Evolutionary conservation across 257 asterid species (phyloP), one percentile per base, ranked within the genome.

Genomic region (Primulina huaijiensis): DNA sequence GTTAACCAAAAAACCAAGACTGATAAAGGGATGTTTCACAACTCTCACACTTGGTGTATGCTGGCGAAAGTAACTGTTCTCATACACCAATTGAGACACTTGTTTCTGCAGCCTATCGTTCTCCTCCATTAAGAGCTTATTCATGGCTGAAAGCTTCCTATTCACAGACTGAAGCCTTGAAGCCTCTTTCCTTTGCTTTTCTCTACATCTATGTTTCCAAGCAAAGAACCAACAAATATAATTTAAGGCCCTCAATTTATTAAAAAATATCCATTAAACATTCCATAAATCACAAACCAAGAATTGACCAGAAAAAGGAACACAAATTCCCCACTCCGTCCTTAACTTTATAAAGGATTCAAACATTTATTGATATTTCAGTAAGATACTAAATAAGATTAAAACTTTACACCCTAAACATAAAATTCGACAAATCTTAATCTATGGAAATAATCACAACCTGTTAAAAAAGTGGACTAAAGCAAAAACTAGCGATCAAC

Each of bases 81-180:
- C 94, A 70, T 85, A 87, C 72, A 90, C 97, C 81, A 90, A 76
- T 20, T 90, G 94, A 5, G 97, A 88, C 34, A 88, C 97, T 68
- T 90, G 97, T 80, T 90, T 90, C 85, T 90, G 96, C 75, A 90
- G 73, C 84, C 96, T 81, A 75, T 90, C 97, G 74, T 90, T 90
- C 80, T 90, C 97, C 78, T 90, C 97, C 95, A 90, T 85, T 79
- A 90, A 77, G 53, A 90, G 92, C 69, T 87, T 90, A 81, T 90
- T 90, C 97, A 90, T 90, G n/a, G 97, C 96, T 7, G 96, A 56
- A 69, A 90, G 87, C 87, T 90, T 90, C 86, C 97, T 77, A 61
- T 90, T 90, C 27, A 88, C 97, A 27, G 85, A 74, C 77, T 88
- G 97, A 40, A 90, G 95, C 76, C 96, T 79, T 12, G 95, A 90